phyloP scores from a whole-genome alignment of 2,329 filamentous ascomycete genomes.

The Ophiocordyceps camponoti-floridani region DNA sequence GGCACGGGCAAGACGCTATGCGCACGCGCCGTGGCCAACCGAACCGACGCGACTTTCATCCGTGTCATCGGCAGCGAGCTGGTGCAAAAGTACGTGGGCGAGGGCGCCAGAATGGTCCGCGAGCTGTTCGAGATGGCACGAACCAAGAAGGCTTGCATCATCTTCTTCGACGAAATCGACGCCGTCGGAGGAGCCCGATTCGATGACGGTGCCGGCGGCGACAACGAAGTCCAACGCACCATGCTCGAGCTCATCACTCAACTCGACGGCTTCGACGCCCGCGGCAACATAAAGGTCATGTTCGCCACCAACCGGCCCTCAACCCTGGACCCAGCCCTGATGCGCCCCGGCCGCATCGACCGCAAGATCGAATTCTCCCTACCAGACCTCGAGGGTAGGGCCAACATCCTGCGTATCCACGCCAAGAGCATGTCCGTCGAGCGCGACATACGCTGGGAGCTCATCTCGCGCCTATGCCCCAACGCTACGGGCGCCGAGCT shows the following conservation, averaged over 20 bases:
- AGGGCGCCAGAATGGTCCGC: slow-evolving; percentile 94
- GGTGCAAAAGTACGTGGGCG: slow-evolving; percentile 97
- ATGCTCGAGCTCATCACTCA: slow-evolving; percentile 98
- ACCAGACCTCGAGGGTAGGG: slow-evolving; percentile 89
- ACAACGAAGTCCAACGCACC: slow-evolving; percentile 94
- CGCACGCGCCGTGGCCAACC: slow-evolving; percentile 89
- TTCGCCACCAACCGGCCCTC: slow-evolving; percentile 95
- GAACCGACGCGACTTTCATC: slow-evolving; percentile 97
- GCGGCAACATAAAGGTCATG: slow-evolving; percentile 99
- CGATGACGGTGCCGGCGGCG: slow-evolving; percentile 87
- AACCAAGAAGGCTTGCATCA: slow-evolving; percentile 99
- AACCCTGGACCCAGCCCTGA: slow-evolving; percentile 87
- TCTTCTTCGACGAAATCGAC: slow-evolving; percentile 93
- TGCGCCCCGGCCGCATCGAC: slow-evolving; percentile 94
- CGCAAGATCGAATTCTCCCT: slow-evolving; percentile 98
- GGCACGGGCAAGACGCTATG: slow-evolving; percentile 99
- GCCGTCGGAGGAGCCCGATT: slow-evolving; percentile 91
- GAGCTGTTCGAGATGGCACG: slow-evolving; percentile 99
- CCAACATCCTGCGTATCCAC: slow-evolving; percentile 95
- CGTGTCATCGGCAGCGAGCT: slow-evolving; percentile 94
- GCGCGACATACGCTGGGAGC: slow-evolving; percentile 95
- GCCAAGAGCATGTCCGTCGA: slow-evolving; percentile 99
- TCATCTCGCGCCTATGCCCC: slow-evolving; percentile 91
- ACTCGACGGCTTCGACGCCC: slow-evolving; percentile 85
- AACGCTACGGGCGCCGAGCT: slow-evolving; percentile 95